Evolutionary conservation across 2,329 filamentous ascomycete genomes (phyloP).

Genomic region (Eutypella sp.): DNA sequence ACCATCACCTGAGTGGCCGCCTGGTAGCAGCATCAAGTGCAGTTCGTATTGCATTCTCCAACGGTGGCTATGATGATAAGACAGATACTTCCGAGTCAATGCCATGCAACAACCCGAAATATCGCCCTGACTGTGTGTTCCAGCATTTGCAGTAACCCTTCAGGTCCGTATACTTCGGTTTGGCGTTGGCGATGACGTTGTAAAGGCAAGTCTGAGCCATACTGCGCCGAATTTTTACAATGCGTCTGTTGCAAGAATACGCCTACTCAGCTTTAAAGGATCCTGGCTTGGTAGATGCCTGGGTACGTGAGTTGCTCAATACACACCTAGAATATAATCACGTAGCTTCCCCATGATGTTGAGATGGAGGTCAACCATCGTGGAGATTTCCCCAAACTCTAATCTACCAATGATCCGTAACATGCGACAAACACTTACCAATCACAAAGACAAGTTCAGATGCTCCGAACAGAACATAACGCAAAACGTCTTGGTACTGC

Average conservation of each 20-base stretch:
- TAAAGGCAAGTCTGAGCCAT: conserved; percentile 65
- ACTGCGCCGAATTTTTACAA: not conserved
- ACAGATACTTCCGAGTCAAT: conserved; percentile 71
- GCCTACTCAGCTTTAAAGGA: too few relatives aligned
- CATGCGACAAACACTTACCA: too few relatives aligned
- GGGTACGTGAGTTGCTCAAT: not conserved
- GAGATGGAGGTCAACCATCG: too few relatives aligned
- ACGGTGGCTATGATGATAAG: conserved; percentile 58
- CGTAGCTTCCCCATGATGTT: too few relatives aligned
- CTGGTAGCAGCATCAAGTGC: too few relatives aligned
- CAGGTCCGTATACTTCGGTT: conserved; percentile 19
- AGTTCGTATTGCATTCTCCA: too few relatives aligned
- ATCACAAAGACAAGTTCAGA: too few relatives aligned
- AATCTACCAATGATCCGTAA: too few relatives aligned
- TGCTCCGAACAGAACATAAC: too few relatives aligned
- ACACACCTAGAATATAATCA: not conserved
- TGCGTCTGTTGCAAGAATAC: not conserved
- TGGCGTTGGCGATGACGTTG: conserved; percentile 41
- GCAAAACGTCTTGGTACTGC: too few relatives aligned
- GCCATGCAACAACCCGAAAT: conserved; percentile 12
- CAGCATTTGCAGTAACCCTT: conserved; percentile 42
- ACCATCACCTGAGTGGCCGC: conserved; percentile 47
- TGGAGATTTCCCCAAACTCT: too few relatives aligned
- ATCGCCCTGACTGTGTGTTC: conserved; percentile 42
- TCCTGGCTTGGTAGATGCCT: not conserved